These are phyloP conservation scores for Ustilago loliicola DNA, from an alignment of 1,284 basidiomycete genomes.

Conservation along the genomic window DNA sequence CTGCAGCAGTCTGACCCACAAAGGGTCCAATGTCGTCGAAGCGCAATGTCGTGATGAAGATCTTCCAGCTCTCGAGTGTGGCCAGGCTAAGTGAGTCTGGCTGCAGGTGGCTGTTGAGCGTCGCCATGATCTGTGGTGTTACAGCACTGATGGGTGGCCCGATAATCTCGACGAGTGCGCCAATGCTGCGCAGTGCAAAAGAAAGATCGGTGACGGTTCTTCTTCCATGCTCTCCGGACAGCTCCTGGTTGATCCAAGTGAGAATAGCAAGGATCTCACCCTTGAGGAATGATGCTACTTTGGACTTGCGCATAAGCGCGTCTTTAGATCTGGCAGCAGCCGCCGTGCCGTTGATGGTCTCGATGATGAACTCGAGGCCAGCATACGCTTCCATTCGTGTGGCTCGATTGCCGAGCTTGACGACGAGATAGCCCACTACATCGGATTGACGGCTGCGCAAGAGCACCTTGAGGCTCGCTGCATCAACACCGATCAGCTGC, in stretches of 20 bases:
- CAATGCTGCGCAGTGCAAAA: constrained; percentile 77
- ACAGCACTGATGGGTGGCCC: constrained; percentile 72
- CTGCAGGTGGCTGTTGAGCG: constrained; percentile 87
- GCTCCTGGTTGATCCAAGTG: constrained; percentile 67
- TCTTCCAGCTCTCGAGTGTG: constrained; percentile 85
- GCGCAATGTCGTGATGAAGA: constrained; percentile 81
- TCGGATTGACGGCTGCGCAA: constrained; percentile 63
- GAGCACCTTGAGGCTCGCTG: constrained; percentile 52
- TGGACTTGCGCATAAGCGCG: constrained; percentile 19
- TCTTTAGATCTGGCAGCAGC: constrained; percentile 29
- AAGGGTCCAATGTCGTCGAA: constrained; percentile 84
- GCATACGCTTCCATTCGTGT: constrained; percentile 52
- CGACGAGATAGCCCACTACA: constrained; percentile 66
- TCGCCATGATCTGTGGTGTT: constrained; percentile 82
- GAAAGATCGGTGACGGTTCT: constrained; percentile 53
- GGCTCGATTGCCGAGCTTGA: constrained; percentile 58
- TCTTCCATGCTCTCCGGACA: constrained; percentile 63
- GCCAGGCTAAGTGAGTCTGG: constrained; percentile 81
- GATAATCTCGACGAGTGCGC: constrained; percentile 79
- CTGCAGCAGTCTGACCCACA: constrained; percentile 88
- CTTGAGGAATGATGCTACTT: constrained; percentile 54
- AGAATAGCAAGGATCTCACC: constrained; percentile 67
- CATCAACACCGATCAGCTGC: constrained; percentile 50
- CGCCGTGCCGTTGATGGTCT: constrained; percentile 35
- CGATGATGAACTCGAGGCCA: constrained; percentile 61